Base-by-base conservation (phyloP, 2,329 filamentous ascomycete genomes). In the Aspergillus pseudonomiae region DNA sequence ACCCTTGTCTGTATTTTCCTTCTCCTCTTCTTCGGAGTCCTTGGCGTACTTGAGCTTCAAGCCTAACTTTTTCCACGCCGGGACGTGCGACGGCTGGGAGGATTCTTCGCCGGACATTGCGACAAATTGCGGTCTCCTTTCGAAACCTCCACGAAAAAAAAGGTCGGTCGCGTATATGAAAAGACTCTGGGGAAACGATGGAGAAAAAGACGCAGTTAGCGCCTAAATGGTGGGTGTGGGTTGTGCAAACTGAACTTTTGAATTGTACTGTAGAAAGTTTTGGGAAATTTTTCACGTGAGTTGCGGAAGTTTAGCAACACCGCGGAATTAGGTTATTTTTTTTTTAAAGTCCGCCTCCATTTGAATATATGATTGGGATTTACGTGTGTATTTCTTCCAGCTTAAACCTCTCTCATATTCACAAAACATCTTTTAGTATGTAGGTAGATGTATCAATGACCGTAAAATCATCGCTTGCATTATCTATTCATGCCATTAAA, bases 61-160 rank as follows among this genome's bases (percentile, higher is more conserved):
- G 41, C 86, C 86, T 61, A 88, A 76, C 71, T 84, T 80, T 73
- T 87, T 88, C 85, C 85, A 89, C 64, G 86, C 85, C 36, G 87
- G 86, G 55, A 84, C 75, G 45, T 69, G 60, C 41, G 61, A 28
- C 53, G 62, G 45, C 56, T 41, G 52, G 39, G 54, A 45, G 39
- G 66, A 64, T 59, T 67, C 63, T 62, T 66, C 65, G 60, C 66
- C 68, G 19, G 68, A 70, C 71, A 74, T 75, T 67, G 62, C 12
- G 62, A 53, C n/a, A 21, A 36, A 32, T 43, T 36, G 28, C 9
- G 43, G 21, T 28, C 11, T 11, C 41, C 36, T 24, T 24, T 12
- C 24, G 30, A 26, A 14, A 12, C 21, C 10, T 28, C 32, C 19
- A 26, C 12, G 1, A 19, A 36, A 30, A 21, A 36, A n/a, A 46